Conservation (phyloP, 371 early-diverging fungal species). For the Actinomortierella ambigua region DNA sequence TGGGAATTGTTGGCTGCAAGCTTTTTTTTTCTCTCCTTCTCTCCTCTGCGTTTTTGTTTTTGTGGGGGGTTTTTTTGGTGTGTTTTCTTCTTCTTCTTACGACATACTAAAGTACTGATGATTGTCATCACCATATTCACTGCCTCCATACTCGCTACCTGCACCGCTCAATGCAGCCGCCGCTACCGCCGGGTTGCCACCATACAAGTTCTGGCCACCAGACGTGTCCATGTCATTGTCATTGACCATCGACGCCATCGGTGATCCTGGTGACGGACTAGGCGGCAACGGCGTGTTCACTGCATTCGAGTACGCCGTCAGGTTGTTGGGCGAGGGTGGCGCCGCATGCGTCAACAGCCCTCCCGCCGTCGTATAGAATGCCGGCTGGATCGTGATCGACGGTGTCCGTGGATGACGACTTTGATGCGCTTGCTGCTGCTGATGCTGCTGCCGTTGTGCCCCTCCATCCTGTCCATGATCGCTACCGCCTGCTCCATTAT, state of each 20-base stretch:
- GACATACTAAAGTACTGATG: conserved; percentile 31
- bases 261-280: conserved; percentile 52
- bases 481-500: conserved; percentile 2
- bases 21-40: no score
- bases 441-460: neutral
- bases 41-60: no score
- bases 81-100: conserved; percentile 8
- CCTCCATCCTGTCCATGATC: no score
- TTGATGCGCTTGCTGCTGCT: conserved; percentile 7
- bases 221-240: conserved; percentile 52
- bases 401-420: conserved; percentile 16
- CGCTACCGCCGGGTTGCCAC: conserved; percentile 44
- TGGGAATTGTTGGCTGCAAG: no score
- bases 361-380: conserved; percentile 21
- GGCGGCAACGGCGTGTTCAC: conserved; percentile 54
- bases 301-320: conserved; percentile 45
- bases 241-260: conserved; percentile 43
- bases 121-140: conserved; percentile 43
- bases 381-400: conserved; percentile 32
- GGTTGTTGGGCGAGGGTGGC: conserved; percentile 49
- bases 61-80: no score
- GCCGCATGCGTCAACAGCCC: conserved; percentile 29
- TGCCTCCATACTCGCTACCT: conserved; percentile 45
- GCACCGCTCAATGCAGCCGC: conserved; percentile 19
- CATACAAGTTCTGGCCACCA: conserved; percentile 27